These are phyloP conservation scores for Lolium rigidum DNA, from an alignment of 176 grass and related monocot genomes.

Conservation along the genomic window DNA sequence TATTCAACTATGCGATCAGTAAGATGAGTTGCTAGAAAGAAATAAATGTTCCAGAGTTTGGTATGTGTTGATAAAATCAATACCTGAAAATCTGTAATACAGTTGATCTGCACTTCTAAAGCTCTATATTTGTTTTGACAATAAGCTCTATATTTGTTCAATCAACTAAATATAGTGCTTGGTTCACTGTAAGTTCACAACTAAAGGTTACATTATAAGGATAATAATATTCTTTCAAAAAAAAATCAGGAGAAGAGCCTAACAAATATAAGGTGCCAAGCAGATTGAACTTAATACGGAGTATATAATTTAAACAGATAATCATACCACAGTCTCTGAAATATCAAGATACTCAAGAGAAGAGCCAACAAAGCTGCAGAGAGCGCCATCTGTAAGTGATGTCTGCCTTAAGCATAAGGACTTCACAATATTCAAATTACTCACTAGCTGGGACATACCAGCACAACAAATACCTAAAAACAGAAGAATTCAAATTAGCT, in stretches of 20 bases:
- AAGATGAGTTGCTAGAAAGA: neutral
- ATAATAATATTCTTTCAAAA: constrained; percentile 22
- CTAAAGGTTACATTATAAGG: constrained; percentile 25
- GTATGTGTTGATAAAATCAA: neutral
- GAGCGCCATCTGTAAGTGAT: constrained; percentile 56
- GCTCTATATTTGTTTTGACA: neutral
- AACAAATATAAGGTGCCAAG: constrained; percentile 29
- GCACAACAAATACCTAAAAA: constrained; percentile 45
- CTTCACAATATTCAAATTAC: constrained; percentile 43
- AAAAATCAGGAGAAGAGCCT: neutral
- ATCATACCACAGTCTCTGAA: constrained; percentile 74
- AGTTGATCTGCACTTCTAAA: constrained; percentile 22
- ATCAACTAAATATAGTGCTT: constrained; percentile 18
- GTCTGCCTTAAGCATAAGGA: constrained; percentile 69
- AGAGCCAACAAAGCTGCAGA: constrained; percentile 59
- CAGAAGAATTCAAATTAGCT: constrained; percentile 33
- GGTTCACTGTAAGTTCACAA: constrained; percentile 35
- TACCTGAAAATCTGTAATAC: neutral
- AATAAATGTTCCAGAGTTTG: neutral
- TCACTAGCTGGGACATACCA: constrained; percentile 62
- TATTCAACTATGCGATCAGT: neutral
- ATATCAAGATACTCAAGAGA: constrained; percentile 75
- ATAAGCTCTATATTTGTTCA: neutral
- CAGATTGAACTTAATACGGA: neutral
- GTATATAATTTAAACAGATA: constrained; percentile 22